phyloP scores from a whole-genome alignment of 768 basidiomycete species.

The Tricholoma sp. region DNA sequence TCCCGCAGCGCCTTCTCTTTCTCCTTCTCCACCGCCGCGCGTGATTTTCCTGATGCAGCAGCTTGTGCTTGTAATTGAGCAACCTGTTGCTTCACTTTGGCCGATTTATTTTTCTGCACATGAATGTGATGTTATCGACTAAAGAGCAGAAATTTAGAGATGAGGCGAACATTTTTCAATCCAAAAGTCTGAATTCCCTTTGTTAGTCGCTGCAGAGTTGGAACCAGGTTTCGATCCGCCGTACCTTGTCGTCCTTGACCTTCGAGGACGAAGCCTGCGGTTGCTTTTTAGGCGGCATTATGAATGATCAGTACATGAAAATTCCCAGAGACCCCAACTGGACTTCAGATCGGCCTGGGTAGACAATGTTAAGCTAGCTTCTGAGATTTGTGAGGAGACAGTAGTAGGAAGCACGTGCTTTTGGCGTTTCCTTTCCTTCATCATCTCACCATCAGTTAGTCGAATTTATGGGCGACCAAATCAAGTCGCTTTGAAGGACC shows the following conservation, averaged over 20 bases:
- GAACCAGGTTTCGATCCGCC: neutral
- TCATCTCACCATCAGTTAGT: too few relatives aligned
- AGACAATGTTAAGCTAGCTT: too few relatives aligned
- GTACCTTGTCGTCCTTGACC: slow-evolving; percentile 21
- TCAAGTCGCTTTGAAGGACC: too few relatives aligned
- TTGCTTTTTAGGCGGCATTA: slow-evolving; percentile 21
- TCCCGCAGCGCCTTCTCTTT: slow-evolving; percentile 74
- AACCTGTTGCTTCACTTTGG: slow-evolving; percentile 87
- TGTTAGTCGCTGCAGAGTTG: slow-evolving; percentile 5
- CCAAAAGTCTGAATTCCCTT: slow-evolving; percentile 15
- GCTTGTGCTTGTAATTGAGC: slow-evolving; percentile 77
- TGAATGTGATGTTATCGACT: slow-evolving; percentile 3
- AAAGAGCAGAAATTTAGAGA: neutral
- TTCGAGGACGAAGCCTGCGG: slow-evolving; percentile 18
- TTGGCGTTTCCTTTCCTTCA: too few relatives aligned
- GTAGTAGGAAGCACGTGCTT: too few relatives aligned
- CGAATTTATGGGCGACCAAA: too few relatives aligned
- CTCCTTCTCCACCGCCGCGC: slow-evolving; percentile 76
- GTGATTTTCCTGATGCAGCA: slow-evolving; percentile 72
- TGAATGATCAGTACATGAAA: neutral
- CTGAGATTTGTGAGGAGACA: too few relatives aligned
- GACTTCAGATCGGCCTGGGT: too few relatives aligned
- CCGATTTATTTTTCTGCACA: slow-evolving; percentile 85
- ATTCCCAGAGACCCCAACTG: neutral
- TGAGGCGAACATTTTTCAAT: slow-evolving; percentile 16